Conservation (phyloP, 192 early-diverging fungal species). For the Coemansia sp. region DNA sequence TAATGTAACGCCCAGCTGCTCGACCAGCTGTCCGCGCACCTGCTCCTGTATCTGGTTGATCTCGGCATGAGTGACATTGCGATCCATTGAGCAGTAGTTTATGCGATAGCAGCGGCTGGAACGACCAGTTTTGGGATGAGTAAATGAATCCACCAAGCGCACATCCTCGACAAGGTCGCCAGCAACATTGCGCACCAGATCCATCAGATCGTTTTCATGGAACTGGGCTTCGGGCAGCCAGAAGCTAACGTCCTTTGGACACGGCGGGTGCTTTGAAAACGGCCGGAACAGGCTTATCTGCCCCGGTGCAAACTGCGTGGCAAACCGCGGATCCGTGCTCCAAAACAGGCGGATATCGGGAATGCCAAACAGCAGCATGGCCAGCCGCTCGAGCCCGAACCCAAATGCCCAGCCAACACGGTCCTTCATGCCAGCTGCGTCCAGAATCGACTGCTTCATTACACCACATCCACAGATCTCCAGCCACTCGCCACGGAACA, state of each 20-base stretch:
- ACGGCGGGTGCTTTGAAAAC: slow-evolving; percentile 88
- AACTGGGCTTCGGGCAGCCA: slow-evolving; percentile 69
- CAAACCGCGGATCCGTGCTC: slow-evolving; percentile 84
- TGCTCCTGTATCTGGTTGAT: slow-evolving; percentile 89
- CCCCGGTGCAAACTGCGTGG: slow-evolving; percentile 72
- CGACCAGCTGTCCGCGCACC: slow-evolving; percentile 63
- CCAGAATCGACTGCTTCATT: slow-evolving; percentile 79
- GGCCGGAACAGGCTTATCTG: slow-evolving; percentile 74
- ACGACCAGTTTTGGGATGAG: slow-evolving; percentile 79
- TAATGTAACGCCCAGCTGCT: slow-evolving; percentile 71
- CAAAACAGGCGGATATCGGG: slow-evolving; percentile 97
- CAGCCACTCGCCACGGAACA: slow-evolving; percentile 91
- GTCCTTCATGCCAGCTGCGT: slow-evolving; percentile 63
- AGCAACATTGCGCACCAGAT: slow-evolving; percentile 86
- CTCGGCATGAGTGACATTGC: slow-evolving; percentile 90
- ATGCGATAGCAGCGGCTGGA: slow-evolving; percentile 89
- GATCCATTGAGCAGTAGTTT: slow-evolving; percentile 95
- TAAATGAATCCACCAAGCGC: slow-evolving; percentile 85
- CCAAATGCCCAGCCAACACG: slow-evolving; percentile 98
- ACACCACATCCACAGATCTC: slow-evolving; percentile 94
- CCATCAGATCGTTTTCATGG: slow-evolving; percentile 94
- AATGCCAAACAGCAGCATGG: slow-evolving; percentile 93
- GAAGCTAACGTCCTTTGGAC: slow-evolving; percentile 94
- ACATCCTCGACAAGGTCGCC: slow-evolving; percentile 92
- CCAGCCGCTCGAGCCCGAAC: slow-evolving; percentile 92